Evolutionary conservation across 345 rosid genomes (phyloP), one percentile per base, ranked within the genome.

Genomic region (Sonneratia alba): DNA sequence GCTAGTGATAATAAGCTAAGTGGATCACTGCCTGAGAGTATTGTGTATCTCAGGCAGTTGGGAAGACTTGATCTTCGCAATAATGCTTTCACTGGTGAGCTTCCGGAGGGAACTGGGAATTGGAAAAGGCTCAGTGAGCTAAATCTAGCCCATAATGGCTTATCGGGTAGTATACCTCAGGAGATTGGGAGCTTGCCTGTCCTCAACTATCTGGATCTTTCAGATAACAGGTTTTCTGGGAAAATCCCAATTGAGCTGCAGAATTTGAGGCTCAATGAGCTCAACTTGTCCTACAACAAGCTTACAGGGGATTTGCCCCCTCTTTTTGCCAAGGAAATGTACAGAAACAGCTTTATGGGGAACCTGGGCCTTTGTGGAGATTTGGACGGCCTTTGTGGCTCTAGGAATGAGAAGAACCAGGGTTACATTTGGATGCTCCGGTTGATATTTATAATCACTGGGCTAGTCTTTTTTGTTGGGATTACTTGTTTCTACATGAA

Each of bases 121-220:
- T 53, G 57, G 57, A 53, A 53, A 21, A 53, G 15, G n/a, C 57
- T 53, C n/a, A 53, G 15, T 53, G 57, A 53, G 57, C 57, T 53
- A 6, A 19, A 53, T 53, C 57, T 19, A 53, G 57, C 57, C 7
- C 57, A 53, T 53, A 53, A 19, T 13, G 7, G 57, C 6, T 19
- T 53, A 27, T 78, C 86, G 0, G 98, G 99, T 45, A 74, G 66
- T 11, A 84, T 95, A 49, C 99, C 99, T 0, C 82, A 74, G 0
- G 90, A 79, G 69, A 83, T 95, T 34, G 96, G 96, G 43, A 82
- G 78, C 47, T 79, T 95, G 69, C 83, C 92, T 0, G 91, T 87
- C 67, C 88, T 95, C 79, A 92, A 90, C 72, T 95, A 92, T 73
- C 98, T 95, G 0, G 97, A 95, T 83, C 86, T 95, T 66, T 95